Evolutionary conservation across 2,329 filamentous ascomycete species (phyloP), one percentile per base, ranked within the genome.

Genomic region (Scolecobasidium constrictum): DNA sequence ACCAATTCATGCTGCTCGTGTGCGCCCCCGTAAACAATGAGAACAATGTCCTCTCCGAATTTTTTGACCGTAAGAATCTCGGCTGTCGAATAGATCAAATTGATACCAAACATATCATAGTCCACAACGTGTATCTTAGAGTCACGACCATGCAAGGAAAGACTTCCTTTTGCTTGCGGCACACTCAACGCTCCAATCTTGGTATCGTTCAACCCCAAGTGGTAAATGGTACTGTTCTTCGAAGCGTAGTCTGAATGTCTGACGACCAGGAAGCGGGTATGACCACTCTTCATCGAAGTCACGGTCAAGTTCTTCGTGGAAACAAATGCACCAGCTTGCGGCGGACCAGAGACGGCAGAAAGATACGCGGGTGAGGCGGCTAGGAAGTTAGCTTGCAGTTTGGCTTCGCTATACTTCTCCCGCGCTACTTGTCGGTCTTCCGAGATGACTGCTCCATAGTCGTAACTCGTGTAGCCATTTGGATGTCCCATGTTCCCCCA

Each of bases 341-440:
- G 12, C 33, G 49, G 53, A n/a, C 54, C 55, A 18, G 58, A 52
- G 13, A 48, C 42, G 26, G 59, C 73, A 3, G 73, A 72, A 15
- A 86, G 62, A 51, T 85, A 88, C 0, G 73, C 75, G 0, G 82
- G 80, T 0, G 81, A 84, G 0, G 78, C 81, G 50, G 80, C 80
- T 41, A 85, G 59, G 58, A 90, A 90, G 50, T 85, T 82, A 19
- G 75, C 82, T 48, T 85, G 66, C 1, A 90, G 71, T 54, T 90
- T 92, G 19, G 84, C 66, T 56, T 92, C 83, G 34, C 77, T 80
- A 57, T 86, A 90, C 57, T 90, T 90, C 55, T 87, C 82, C 2
- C 83, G 72, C 20, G 69, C 63, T 3, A 90, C 65, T 1, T 72
- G 72, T 18, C 84, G 72, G 34, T 83, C 77, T 54, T 92, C 85